phyloP scores from a whole-genome alignment of 1,284 basidiomycete genomes.

The Xerocomus amazonicus region DNA sequence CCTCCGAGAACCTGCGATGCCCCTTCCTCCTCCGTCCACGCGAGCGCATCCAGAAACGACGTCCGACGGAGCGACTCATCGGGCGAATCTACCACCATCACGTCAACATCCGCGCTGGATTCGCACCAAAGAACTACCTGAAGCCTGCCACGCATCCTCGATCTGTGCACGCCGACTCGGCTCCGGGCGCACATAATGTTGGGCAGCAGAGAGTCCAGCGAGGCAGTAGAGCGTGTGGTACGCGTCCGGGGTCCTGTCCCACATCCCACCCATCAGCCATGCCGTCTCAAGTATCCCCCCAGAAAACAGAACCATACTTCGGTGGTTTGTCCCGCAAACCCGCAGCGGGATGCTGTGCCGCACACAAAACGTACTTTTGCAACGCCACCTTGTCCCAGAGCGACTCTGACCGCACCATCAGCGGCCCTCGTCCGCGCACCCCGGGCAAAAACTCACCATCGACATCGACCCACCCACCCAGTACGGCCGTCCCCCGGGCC shows the following conservation, averaged over 20 bases:
- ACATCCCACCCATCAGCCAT: too few relatives aligned
- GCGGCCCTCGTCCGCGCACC: background rate
- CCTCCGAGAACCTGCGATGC: conserved; percentile 63
- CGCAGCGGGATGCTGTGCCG: conserved; percentile 81
- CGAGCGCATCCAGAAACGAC: conserved; percentile 58
- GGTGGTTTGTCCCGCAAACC: conserved; percentile 95
- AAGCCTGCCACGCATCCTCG: conserved; percentile 41
- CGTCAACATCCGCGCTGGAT: conserved; percentile 5
- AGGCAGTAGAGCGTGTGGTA: conserved; percentile 94
- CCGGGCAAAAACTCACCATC: conserved; percentile 46
- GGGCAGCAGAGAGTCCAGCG: conserved; percentile 83
- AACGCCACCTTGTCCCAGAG: conserved; percentile 63
- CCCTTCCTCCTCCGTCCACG: conserved; percentile 76
- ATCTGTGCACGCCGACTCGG: conserved; percentile 42
- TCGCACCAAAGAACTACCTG: conserved; percentile 11
- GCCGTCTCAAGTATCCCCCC: too few relatives aligned
- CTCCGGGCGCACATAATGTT: conserved; percentile 68
- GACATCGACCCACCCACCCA: conserved; percentile 53
- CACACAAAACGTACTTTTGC: conserved; percentile 85
- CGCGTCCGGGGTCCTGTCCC: conserved; percentile 67
- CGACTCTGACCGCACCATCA: conserved; percentile 41
- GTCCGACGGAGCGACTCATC: conserved; percentile 44
- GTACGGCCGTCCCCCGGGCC: background rate
- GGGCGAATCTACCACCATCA: conserved; percentile 7
- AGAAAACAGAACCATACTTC: conserved; percentile 49